Evolutionary conservation across 1,139 yeast species (phyloP), one percentile per base, ranked within the genome.

Genomic region (Sugiyamaella xylanicola): DNA sequence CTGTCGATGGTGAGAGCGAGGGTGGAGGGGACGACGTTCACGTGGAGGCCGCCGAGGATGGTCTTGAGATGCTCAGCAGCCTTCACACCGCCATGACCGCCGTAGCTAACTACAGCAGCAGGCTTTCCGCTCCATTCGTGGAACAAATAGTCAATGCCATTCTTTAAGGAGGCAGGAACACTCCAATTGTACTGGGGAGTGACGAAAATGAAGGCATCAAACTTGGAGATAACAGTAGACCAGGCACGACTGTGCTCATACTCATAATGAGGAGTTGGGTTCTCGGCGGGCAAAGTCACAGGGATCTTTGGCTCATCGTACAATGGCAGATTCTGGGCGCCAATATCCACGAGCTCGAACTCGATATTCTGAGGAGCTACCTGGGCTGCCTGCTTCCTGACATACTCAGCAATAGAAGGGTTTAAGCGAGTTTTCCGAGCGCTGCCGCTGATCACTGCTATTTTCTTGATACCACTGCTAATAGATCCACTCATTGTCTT

Each of bases 161-260:
- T 71, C 57, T 72, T 71, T 44, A 72, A 59, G n/a, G 60, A 61
- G 1, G 73, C 73, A 15, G 75, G 73, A 50, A 62, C 62, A 13
- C 72, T 66, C 61, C 69, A 61, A 54, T 72, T 72, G 60, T 72
- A 72, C 56, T 71, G 69, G 5, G 75, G 74, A n/a, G 68, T 53
- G 4, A 72, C 67, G 47, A 72, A 65, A n/a, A 71, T 62, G 56
- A 63, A 64, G 3, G 60, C 72, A 44, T 63, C 63, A 15, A 21
- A 44, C 19, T 40, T 36, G 11, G 32, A 16, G 11, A 56, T 47
- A 13, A 20, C 32, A 4, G 40, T 8, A 1, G 59, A 53, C 63
- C 63, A 60, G 22, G 35, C 39, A 17, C 56, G 44, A 13, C 57
- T 42, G 21, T 56, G 57, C n/a, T 57, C 58, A 25, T 51, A 46